Evolutionary conservation across 495 filamentous ascomycete species (phyloP), one percentile per base, ranked within the genome.

Genomic region (Haplographium delicatum): DNA sequence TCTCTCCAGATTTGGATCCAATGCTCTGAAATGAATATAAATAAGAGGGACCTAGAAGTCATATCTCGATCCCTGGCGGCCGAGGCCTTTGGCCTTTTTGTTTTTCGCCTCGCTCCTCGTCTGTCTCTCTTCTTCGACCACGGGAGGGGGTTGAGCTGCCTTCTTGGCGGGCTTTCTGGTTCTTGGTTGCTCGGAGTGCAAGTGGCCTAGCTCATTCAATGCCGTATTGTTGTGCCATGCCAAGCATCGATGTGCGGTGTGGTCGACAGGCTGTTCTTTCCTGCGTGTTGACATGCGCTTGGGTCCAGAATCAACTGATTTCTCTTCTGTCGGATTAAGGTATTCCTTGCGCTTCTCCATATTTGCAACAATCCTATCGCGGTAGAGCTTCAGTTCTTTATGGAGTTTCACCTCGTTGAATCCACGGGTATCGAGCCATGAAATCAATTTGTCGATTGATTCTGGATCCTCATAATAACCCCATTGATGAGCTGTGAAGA

Each of bases 371-470:
- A 98, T 96, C 58, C 78, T 79, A 9, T 88, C 83, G 9, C 82
- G 82, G 67, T 89, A 93, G 10, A 74, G 65, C 46, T 84, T 70
- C 2, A 98, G 75, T 66, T 96, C 90, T 65, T 95, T 95, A 27
- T 84, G 78, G 19, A 98, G 69, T 61, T 88, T 91, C 27, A 80
- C 66, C 66, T 98, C 93, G 27, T 93, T 86, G 30, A 81, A 68
- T 1, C 93, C 93, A 22, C 85, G 83, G 6, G 81, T 70, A 60
- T 98, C 93, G 4, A 98, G 74, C 93, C 93, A 98, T 23, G 75
- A 78, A 44, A 96, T 78, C 13, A 97, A 78, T 49, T 74, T 75
- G 40, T 91, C 89, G 5, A 98, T 65, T 19, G 82, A 70, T 18
- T 83, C 77, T 0, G 89, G 82, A 1, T 91, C 84, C 40, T 93